Evolutionary conservation across 768 basidiomycete species (phyloP).

Genomic region (Tylopilus cervinicoccineus): DNA sequence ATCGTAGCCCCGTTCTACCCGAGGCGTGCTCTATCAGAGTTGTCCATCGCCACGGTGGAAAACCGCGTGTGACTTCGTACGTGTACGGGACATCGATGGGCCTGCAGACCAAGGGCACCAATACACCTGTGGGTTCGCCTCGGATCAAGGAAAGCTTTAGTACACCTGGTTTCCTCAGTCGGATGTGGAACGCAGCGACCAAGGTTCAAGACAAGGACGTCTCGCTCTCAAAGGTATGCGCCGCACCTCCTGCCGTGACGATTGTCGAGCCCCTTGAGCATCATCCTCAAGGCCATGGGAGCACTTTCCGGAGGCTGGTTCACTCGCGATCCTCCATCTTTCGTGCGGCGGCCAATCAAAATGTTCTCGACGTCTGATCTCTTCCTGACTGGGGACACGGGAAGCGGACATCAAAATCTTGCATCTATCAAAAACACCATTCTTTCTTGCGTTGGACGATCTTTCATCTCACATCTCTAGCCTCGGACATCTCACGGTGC

Average conservation of each 20-base stretch:
- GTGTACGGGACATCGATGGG: constrained; percentile 22
- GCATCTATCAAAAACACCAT: constrained; percentile 19
- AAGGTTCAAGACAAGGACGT: constrained; percentile 34
- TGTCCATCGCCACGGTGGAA: constrained; percentile 24
- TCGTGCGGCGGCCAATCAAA: constrained; percentile 27
- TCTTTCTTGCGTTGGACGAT: constrained; percentile 18
- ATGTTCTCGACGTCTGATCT: constrained; percentile 27
- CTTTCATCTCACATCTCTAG: constrained; percentile 29
- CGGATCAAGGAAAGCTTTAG: constrained; percentile 37
- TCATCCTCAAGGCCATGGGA: constrained; percentile 26
- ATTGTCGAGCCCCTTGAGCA: constrained; percentile 26
- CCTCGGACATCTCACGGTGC: constrained; percentile 12
- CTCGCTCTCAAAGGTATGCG: constrained; percentile 6
- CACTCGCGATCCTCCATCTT: constrained; percentile 44
- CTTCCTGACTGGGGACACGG: constrained; percentile 2
- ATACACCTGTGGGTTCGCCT: constrained; percentile 15
- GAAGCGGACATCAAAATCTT: constrained; percentile 21
- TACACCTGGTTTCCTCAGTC: constrained; percentile 54
- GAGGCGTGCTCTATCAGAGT: constrained; percentile 23
- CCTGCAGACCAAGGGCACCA: constrained; percentile 12
- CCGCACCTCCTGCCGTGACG: constrained; percentile 16
- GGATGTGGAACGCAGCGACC: constrained; percentile 70
- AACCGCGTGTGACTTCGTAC: constrained; percentile 27
- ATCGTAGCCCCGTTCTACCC: constrained; percentile 13
- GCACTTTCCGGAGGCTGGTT: constrained; percentile 39